Percentiles rank a stretch among this genome's conserved stretches.
These are phyloP conservation scores for Dioscorea cayenensis DNA, from an alignment of 116 monocot genomes.

Conservation along the genomic window DNA sequence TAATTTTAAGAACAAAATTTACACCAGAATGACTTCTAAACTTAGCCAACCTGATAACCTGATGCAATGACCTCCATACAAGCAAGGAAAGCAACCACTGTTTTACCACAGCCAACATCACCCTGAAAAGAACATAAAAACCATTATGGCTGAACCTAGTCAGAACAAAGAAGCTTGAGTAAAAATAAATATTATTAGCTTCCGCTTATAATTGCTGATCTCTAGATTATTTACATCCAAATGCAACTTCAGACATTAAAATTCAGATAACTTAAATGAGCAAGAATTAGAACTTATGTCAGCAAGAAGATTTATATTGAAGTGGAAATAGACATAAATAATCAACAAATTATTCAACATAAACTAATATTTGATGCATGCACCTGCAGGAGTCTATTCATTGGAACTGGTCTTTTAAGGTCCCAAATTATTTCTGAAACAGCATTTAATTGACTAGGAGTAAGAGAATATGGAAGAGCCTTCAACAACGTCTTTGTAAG, in stretches of 20 bases:
- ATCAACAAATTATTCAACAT: not conserved
- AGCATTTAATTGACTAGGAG: constrained; percentile 83
- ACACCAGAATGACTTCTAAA: not conserved
- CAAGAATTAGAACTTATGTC: too few relatives aligned
- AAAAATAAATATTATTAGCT: too few relatives aligned
- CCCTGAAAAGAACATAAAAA: constrained; percentile 38
- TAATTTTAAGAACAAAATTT: not conserved
- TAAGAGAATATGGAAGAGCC: constrained; percentile 85
- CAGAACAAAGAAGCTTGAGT: too few relatives aligned
- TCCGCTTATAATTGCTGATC: too few relatives aligned
- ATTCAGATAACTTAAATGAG: too few relatives aligned
- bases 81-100: constrained; percentile 88
- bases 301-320: too few relatives aligned
- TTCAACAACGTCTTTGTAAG: constrained; percentile 68
- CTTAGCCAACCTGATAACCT: constrained; percentile 76
- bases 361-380: not conserved
- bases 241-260: too few relatives aligned
- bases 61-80: constrained; percentile 94
- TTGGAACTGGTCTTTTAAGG: constrained; percentile 83
- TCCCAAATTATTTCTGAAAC: constrained; percentile 97
- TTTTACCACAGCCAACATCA: constrained; percentile 99
- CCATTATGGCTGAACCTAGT: not conserved
- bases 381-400: constrained; percentile 98
- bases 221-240: too few relatives aligned
- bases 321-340: not conserved